These are phyloP conservation scores for Gymnopilus junonius DNA, from an alignment of 768 basidiomycete species.

Conservation along the genomic window DNA sequence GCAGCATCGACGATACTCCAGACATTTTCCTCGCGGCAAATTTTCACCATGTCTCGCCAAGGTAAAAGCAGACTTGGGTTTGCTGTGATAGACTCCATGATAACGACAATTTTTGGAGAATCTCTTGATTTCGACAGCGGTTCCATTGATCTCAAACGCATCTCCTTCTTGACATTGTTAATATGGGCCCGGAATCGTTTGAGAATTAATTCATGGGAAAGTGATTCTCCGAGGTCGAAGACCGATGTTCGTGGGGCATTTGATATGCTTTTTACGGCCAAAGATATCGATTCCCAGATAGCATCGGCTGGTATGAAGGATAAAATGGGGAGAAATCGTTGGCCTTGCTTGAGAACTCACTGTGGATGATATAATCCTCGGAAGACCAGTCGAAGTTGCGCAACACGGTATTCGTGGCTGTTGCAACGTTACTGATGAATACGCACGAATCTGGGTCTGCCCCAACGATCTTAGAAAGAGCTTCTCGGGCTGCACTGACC, in stretches of 20 bases:
- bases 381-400: conserved; percentile 65
- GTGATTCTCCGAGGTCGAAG: neutral
- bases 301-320: neutral
- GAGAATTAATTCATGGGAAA: conserved; percentile 44
- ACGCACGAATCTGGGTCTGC: conserved; percentile 54
- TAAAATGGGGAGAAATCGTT: neutral
- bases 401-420: conserved; percentile 66
- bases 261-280: neutral
- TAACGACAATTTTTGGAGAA: conserved; percentile 51
- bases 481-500: conserved; percentile 41
- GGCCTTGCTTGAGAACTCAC: conserved; percentile 45
- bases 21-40: conserved; percentile 67
- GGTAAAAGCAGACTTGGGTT: conserved; percentile 67
- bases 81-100: conserved; percentile 67
- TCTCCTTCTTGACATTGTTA: conserved; percentile 13
- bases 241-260: neutral
- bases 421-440: conserved; percentile 60
- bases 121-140: neutral
- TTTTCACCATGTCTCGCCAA: conserved; percentile 69
- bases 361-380: conserved; percentile 63
- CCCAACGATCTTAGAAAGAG: conserved; percentile 54
- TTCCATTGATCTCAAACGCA: conserved; percentile 11
- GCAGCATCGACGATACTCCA: conserved; percentile 76
- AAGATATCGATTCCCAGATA: neutral
- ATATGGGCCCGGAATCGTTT: conserved; percentile 43